Evolutionary conservation across 345 rosid species (phyloP), one percentile per base, ranked within the genome.

Genomic region (Corchorus capsularis): DNA sequence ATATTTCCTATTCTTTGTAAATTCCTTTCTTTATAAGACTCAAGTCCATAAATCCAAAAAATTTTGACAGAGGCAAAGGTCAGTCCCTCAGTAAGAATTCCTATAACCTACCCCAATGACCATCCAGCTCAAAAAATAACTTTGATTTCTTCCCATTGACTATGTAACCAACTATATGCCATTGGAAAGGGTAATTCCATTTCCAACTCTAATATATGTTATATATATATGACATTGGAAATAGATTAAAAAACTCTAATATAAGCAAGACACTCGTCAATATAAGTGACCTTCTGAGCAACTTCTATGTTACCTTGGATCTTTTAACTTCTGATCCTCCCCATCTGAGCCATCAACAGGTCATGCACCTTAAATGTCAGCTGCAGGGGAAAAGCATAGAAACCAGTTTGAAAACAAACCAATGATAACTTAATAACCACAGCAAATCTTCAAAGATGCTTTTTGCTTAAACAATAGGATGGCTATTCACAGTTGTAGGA

Each of bases 321-420:
- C 17, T 39, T 66, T 77, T 56, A 43, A 71, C 78, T 82, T 87
- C 32, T 76, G 76, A 91, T 87, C 80, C 85, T 88, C 62, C 82
- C 90, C 90, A 81, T 87, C 77, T 91, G 96, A 68, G 70, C 79
- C 66, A 67, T 78, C 76, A 93, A 81, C 69, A 90, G 61, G 57
- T 84, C 81, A 46, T 86, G 87, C 80, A 91, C 96, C 75, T 69
- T 82, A 65, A 71, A 78, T 80, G 85, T 91, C 69, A 93, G 83
- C 98, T 91, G 90, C 86, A 82, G 20, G 63, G 47, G 78, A 47
- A 72, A 47, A 77, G 35, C 52, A 62, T 20, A 50, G 3, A 41
- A 27, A 56, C 27, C 0, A 82, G 56, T 15, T 17, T 19, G 73
- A 39, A 39, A 50, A 55, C 67, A 59, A 74, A 69, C 3, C 61